A percentile compares a stretch with the other conserved stretches of the same genome.
Evolutionary conservation across 768 basidiomycete genomes (phyloP).

Genomic region (Tulasnella sp.): DNA sequence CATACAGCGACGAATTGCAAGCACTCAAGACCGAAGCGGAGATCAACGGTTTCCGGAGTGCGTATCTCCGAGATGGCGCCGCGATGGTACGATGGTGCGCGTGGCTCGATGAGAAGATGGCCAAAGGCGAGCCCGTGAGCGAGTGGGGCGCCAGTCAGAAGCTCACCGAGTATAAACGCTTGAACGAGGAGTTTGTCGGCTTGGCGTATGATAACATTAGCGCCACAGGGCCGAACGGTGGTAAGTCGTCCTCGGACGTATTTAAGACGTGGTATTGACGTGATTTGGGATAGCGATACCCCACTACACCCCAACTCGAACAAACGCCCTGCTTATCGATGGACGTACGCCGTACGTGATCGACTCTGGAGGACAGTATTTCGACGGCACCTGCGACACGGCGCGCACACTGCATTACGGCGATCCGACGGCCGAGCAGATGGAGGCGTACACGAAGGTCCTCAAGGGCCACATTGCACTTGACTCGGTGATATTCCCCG

Average conservation of each 20-base stretch:
- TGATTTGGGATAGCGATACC: slow-evolving; percentile 48
- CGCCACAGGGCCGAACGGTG: slow-evolving; percentile 78
- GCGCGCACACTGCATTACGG: slow-evolving; percentile 61
- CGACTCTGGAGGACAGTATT: slow-evolving; percentile 84
- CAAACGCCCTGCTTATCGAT: slow-evolving; percentile 59
- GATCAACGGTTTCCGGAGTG: slow-evolving; percentile 65
- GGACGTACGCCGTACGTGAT: slow-evolving; percentile 77
- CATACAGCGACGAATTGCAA: slow-evolving; percentile 64
- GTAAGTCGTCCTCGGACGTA: slow-evolving; percentile 24
- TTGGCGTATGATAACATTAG: slow-evolving; percentile 88
- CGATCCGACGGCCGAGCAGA: slow-evolving; percentile 64
- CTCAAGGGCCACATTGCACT: slow-evolving; percentile 96
- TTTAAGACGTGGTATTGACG: background rate
- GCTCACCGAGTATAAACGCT: slow-evolving; percentile 60
- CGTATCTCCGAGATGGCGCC: slow-evolving; percentile 83
- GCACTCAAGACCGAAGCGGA: slow-evolving; percentile 82
- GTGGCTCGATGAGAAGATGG: slow-evolving; percentile 76
- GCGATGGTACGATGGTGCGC: slow-evolving; percentile 63
- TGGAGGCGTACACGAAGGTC: slow-evolving; percentile 87
- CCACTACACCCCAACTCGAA: slow-evolving; percentile 74
- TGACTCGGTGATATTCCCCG: slow-evolving; percentile 80
- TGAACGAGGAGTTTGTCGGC: slow-evolving; percentile 64
- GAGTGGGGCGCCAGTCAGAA: slow-evolving; percentile 88
- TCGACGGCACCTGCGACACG: slow-evolving; percentile 66
- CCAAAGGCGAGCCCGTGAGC: slow-evolving; percentile 58